phyloP scores from a whole-genome alignment of 768 basidiomycete genomes.

The Leccinum imitatum region DNA sequence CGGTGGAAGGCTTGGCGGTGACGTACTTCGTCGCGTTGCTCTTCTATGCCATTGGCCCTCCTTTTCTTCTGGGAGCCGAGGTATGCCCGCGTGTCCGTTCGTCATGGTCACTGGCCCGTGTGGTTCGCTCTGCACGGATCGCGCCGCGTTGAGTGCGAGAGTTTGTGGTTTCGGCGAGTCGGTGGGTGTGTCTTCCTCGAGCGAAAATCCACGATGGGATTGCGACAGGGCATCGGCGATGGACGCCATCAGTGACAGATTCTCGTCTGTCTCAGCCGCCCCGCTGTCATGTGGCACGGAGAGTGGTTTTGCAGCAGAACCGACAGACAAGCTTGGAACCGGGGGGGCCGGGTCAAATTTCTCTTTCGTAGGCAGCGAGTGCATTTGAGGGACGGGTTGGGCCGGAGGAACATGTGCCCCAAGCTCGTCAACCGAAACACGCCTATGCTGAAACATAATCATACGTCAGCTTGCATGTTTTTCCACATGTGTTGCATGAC shows the following conservation, averaged over 20 bases:
- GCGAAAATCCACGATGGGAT: conserved; percentile 24
- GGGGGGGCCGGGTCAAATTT: conserved; percentile 30
- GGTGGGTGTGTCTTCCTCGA: conserved; percentile 24
- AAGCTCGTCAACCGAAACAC: conserved; percentile 29
- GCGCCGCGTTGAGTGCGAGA: conserved; percentile 6
- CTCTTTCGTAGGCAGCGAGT: conserved; percentile 59
- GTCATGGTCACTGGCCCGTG: conserved; percentile 17
- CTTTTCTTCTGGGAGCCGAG: conserved; percentile 12
- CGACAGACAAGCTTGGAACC: conserved; percentile 9
- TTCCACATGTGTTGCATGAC: conserved; percentile 12
- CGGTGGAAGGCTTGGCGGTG: conserved; percentile 42
- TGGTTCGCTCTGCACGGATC: conserved; percentile 15
- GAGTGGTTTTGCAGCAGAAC: conserved; percentile 1
- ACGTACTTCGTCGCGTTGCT: conserved; percentile 30
- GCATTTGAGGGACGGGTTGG: conserved; percentile 42
- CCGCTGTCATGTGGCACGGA: conserved; percentile 9
- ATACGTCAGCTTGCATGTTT: conserved; percentile 15
- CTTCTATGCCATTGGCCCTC: conserved; percentile 23
- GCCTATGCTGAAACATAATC: conserved; percentile 15
- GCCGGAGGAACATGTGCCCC: conserved; percentile 15
- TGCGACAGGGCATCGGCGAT: conserved; percentile 38
- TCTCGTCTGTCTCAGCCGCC: conserved; percentile 18
- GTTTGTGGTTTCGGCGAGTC: conserved; percentile 37
- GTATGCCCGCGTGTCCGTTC: conserved; percentile 15
- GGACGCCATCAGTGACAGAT: conserved; percentile 38